Evolutionary conservation across 176 grass and related monocot genomes (phyloP), one percentile per base, ranked within the genome.

Genomic region (Carex myosuroides): DNA sequence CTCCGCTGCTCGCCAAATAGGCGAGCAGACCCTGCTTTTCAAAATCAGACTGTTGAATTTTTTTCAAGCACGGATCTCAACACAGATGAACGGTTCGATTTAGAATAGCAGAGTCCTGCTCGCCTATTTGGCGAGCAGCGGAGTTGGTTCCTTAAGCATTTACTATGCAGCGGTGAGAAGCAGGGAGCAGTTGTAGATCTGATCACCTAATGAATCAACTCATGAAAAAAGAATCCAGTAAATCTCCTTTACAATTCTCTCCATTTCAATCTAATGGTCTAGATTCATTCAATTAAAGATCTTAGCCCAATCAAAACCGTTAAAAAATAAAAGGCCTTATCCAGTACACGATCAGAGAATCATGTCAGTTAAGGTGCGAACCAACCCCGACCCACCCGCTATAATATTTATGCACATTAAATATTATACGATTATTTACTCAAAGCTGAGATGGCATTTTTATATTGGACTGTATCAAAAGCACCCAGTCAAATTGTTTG

Each of bases 111-210:
- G n/a, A n/a, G n/a, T n/a, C n/a, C n/a, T n/a, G n/a, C n/a, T n/a
- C n/a, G n/a, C n/a, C n/a, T n/a, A n/a, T n/a, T n/a, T n/a, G n/a
- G n/a, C n/a, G n/a, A n/a, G n/a, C n/a, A n/a, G n/a, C n/a, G n/a
- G n/a, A n/a, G n/a, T n/a, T n/a, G n/a, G n/a, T n/a, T n/a, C n/a
- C n/a, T n/a, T n/a, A 39, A 44, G 46, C 29, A 57, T 58, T 57
- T 57, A 79, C 3, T 0, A 14, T 0, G 3, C 16, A 54, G 13
- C 6, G 8, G 30, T 8, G 1, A 11, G 57, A 16, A 46, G 9
- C 16, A 64, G 30, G 17, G 46, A 80, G 13, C 77, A 39, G 68
- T 60, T 59, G 83, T 18, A 71, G 64, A 85, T 85, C 69, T 2
- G 83, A 71, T 61, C 66, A 72, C 83, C 83, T 42, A 48, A 48